Conservation (phyloP, 345 rosid genomes). For the Rhodamnia argentea region DNA sequence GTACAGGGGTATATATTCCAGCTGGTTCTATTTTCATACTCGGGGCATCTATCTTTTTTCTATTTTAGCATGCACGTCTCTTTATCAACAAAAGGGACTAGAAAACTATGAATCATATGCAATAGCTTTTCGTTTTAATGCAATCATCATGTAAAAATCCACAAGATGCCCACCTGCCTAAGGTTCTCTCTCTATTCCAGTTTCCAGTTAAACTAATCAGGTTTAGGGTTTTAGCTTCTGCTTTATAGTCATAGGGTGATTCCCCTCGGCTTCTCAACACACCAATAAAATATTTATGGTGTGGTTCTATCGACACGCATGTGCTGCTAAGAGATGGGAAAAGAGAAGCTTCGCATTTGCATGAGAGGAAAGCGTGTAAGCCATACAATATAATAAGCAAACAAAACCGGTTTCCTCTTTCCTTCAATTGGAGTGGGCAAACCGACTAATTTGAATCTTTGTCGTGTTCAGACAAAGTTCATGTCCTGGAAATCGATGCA, state of each 20-base stretch:
- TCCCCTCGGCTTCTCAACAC: neutral
- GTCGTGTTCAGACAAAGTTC: neutral
- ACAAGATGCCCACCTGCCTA: neutral
- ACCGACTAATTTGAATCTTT: neutral
- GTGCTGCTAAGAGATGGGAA: neutral
- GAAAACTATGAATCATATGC: neutral
- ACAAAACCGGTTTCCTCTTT: neutral
- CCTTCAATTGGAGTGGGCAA: neutral
- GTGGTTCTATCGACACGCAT: neutral
- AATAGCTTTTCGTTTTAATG: neutral
- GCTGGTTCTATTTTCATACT: neutral
- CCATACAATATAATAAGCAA: neutral
- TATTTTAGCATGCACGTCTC: neutral
- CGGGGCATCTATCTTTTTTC: conserved; percentile 29
- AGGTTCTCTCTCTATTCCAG: neutral
- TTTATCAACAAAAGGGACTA: neutral
- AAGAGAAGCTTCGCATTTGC: neutral
- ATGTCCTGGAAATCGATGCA: neutral
- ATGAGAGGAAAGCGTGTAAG: neutral
- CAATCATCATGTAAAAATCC: neutral
- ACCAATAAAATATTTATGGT: neutral
- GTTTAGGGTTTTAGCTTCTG: neutral
- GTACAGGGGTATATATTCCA: conserved; percentile 31
- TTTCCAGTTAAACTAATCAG: neutral
- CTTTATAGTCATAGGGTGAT: neutral